phyloP scores from a whole-genome alignment of 2,329 filamentous ascomycete genomes.

The Diaporthe sp. region DNA sequence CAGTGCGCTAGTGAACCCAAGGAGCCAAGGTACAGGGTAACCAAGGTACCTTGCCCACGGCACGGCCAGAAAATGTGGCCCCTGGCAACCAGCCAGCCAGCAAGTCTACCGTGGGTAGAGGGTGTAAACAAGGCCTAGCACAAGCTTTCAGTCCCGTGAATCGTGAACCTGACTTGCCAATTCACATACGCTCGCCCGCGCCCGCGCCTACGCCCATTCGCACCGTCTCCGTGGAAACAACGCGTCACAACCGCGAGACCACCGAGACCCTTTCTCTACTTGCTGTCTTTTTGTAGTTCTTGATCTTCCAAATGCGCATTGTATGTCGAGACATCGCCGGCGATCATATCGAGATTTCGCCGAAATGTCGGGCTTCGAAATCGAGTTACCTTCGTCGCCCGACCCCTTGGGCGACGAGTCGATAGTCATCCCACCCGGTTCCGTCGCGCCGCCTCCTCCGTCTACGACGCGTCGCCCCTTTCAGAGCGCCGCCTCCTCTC shows the following conservation, averaged over 20 bases:
- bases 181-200: conserved; percentile 7
- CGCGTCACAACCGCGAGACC: conserved; percentile 12
- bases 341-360: conserved; percentile 43
- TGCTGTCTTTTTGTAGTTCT: not conserved
- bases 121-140: conserved; percentile 29
- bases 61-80: conserved; percentile 28
- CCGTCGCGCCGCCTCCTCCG: conserved; percentile 38
- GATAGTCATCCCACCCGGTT: conserved; percentile 47
- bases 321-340: conserved; percentile 42
- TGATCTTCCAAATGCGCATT: conserved; percentile 40
- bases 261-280: not conserved
- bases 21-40: conserved; percentile 1
- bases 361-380: conserved; percentile 44
- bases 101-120: not conserved
- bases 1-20: not conserved
- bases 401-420: conserved; percentile 54
- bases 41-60: not conserved
- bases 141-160: conserved; percentile 14
- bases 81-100: conserved; percentile 22
- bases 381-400: conserved; percentile 52
- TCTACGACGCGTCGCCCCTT: conserved; percentile 54
- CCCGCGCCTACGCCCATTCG: conserved; percentile 16
- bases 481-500: conserved; percentile 59
- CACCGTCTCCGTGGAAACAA: conserved; percentile 28
- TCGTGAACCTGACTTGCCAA: conserved; percentile 17